phyloP scores from a whole-genome alignment of 176 grass and related monocot species.

The Cenchrus purpureus region DNA sequence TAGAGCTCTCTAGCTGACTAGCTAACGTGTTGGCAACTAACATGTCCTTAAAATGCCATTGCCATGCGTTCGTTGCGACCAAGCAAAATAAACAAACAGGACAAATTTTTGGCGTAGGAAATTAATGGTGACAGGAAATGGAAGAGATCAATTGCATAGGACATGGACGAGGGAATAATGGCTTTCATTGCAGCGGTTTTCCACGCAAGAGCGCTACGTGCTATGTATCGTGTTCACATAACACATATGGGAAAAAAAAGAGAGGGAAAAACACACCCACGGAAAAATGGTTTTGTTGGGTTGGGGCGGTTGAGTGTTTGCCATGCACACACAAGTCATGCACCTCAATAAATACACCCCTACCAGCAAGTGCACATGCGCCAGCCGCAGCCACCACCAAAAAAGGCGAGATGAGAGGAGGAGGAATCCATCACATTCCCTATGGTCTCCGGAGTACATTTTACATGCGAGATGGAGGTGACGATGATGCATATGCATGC shows the following conservation, averaged over 20 bases:
- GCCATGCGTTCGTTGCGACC: background rate
- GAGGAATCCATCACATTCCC: too few relatives aligned
- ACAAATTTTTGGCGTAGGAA: background rate
- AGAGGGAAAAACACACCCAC: background rate
- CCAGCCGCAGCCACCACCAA: background rate
- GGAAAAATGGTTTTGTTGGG: conserved; percentile 12
- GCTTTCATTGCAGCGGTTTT: too few relatives aligned
- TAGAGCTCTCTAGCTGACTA: background rate
- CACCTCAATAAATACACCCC: conserved; percentile 2
- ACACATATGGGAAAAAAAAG: too few relatives aligned
- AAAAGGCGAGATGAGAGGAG: too few relatives aligned
- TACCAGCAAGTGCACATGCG: conserved; percentile 23
- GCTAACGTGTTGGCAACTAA: background rate
- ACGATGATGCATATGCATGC: too few relatives aligned
- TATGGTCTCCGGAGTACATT: too few relatives aligned
- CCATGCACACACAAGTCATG: background rate
- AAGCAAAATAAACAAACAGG: background rate
- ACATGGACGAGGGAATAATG: too few relatives aligned
- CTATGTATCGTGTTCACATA: background rate
- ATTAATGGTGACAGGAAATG: background rate
- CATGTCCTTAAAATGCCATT: background rate
- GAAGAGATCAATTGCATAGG: background rate
- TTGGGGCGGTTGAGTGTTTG: background rate
- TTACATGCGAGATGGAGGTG: too few relatives aligned
- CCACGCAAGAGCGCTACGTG: background rate